Base-by-base conservation (phyloP, 495 filamentous ascomycete genomes). In the Delitschia confertaspora region DNA sequence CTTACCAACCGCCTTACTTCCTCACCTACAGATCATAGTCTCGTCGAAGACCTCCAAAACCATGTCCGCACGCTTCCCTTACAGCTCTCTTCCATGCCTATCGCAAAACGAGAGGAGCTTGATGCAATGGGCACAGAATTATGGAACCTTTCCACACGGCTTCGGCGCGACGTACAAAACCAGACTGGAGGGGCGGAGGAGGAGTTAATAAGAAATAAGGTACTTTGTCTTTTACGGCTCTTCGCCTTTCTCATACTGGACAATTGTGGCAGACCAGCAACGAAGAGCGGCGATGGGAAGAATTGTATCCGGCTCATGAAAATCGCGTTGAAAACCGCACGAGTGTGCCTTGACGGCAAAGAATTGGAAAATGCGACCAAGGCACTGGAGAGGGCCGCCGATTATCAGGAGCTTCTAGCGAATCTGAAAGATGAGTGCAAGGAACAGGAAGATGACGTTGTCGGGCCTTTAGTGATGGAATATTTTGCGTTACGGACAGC, bases 201-300 rank as follows among this genome's bases (percentile, higher is more conserved):
- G 13, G 10, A 18, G 18, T 21, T 6, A 30, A 13, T 11, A 38
- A 14, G 19, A 47, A 36, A 1, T 13, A 19, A 14, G 18, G 21
- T 53, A 1, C n/a, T 61, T n/a, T 60, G 55, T 35, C 41, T 63
- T 8, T 71, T 74, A 3, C 77, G 79, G 37, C 70, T 77, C 22
- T 73, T 91, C 41, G 78, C 82, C 2, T 87, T 82, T 50, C 64
- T 77, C 19, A 65, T 94, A 46, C 62, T 94, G 27, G 81, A 79
- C 21, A 60, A 71, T 29, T 78, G 77, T 19, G 70, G 27, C 19
- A 26, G 36, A 8, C 40, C 42, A 19, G 42, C 25, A 30, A 32
- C 25, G 13, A 45, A 38, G 23, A 47, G 42, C 9, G 41, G 50
- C 8, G 42, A 59, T 32, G 13, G 29, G 3, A 51, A 63, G 22